Evolutionary conservation across 73 alveolate genomes (phyloP).

Genomic region (Vitrella brassicaformis): DNA sequence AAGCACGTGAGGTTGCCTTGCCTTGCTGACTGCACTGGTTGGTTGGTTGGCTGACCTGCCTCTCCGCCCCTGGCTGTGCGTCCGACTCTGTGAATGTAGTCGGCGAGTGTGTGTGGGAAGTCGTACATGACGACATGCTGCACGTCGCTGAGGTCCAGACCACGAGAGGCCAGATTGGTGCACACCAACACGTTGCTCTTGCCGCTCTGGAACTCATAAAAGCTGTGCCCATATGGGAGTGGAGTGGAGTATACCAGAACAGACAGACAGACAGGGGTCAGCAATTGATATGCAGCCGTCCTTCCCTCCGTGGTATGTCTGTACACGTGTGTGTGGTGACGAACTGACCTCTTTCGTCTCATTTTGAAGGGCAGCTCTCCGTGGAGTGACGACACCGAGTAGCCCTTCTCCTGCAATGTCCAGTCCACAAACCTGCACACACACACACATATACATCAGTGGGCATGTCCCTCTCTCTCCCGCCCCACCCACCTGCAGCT

Average conservation of each 20-base stretch:
- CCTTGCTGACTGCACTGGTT: slow-evolving; percentile 51
- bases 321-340: too few relatives aligned
- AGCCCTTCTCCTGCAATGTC: neutral
- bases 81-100: slow-evolving; percentile 88
- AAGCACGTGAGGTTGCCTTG: slow-evolving; percentile 78
- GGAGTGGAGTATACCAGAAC: too few relatives aligned
- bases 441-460: too few relatives aligned
- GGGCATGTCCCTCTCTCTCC: neutral
- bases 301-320: too few relatives aligned
- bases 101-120: slow-evolving; percentile 75
- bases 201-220: neutral
- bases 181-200: slow-evolving; percentile 31
- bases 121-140: slow-evolving; percentile 66
- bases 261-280: neutral
- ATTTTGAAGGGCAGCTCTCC: neutral
- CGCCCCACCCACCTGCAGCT: slow-evolving; percentile 9
- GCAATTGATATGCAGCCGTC: too few relatives aligned
- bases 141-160: slow-evolving; percentile 60
- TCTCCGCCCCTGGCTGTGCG: slow-evolving; percentile 88
- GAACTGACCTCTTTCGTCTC: neutral
- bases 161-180: slow-evolving; percentile 46
- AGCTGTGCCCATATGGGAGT: neutral
- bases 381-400: neutral
- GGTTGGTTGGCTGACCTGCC: slow-evolving; percentile 71
- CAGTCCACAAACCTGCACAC: neutral